phyloP scores from a whole-genome alignment of 345 rosid genomes.

The Orychophragmus violaceus region DNA sequence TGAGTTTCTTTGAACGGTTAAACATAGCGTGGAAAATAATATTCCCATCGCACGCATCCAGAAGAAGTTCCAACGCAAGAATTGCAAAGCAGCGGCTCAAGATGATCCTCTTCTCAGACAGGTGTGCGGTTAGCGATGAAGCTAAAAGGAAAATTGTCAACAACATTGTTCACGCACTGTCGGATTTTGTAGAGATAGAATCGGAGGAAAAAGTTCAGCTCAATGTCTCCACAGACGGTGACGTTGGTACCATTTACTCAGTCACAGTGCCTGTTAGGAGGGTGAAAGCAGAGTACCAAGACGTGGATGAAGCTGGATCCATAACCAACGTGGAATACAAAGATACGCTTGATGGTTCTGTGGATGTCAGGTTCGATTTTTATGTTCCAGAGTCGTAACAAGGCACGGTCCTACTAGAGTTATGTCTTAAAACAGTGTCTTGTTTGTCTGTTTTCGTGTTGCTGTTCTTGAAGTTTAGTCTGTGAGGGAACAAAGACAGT shows the following conservation, averaged over 20 bases:
- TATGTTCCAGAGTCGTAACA: slow-evolving; percentile 52
- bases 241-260: slow-evolving; percentile 86
- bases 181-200: slow-evolving; percentile 92
- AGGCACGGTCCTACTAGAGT: background rate
- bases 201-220: slow-evolving; percentile 95
- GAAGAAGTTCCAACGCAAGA: slow-evolving; percentile 85
- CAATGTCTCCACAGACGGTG: slow-evolving; percentile 73
- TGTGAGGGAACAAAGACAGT: slow-evolving; percentile 20
- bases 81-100: slow-evolving; percentile 87
- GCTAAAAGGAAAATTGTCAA: slow-evolving; percentile 80
- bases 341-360: slow-evolving; percentile 71
- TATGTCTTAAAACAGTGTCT: slow-evolving; percentile 7
- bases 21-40: slow-evolving; percentile 89
- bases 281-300: slow-evolving; percentile 80
- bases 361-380: slow-evolving; percentile 90
- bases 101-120: slow-evolving; percentile 97
- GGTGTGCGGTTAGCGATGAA: slow-evolving; percentile 90
- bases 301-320: slow-evolving; percentile 47
- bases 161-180: slow-evolving; percentile 69
- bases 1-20: slow-evolving; percentile 81
- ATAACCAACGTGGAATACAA: slow-evolving; percentile 76
- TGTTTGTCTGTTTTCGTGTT: slow-evolving; percentile 10
- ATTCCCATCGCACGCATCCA: slow-evolving; percentile 69
- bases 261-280: slow-evolving; percentile 89
- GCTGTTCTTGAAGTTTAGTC: slow-evolving; percentile 16